Conservation (phyloP, 805 yeast genomes). For the Saccharomycopsis sp. region DNA sequence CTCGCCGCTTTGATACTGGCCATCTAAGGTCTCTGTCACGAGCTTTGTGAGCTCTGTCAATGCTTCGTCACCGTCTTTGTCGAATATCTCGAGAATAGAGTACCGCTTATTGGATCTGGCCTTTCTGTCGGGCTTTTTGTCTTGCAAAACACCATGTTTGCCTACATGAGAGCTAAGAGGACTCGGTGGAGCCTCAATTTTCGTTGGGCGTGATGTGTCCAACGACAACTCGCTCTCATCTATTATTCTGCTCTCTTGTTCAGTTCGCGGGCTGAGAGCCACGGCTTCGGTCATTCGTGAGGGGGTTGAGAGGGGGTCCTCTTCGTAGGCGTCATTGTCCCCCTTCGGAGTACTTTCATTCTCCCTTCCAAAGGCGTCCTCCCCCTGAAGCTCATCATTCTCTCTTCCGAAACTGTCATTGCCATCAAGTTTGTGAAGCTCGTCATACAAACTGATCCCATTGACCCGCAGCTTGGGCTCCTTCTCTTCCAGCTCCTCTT, state of each 20-base stretch:
- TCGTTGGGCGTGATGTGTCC: constrained; percentile 20
- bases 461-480: no score
- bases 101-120: not conserved
- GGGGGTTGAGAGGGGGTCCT: constrained; percentile 23
- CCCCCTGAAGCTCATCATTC: no score
- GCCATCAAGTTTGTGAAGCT: no score
- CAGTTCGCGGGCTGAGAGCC: constrained; percentile 28
- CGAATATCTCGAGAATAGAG: constrained; percentile 14
- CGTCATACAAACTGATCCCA: no score
- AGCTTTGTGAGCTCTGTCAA: constrained; percentile 19
- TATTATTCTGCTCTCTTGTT: constrained; percentile 24
- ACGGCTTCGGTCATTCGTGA: constrained; percentile 29
- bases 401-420: no score
- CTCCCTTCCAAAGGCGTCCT: no score
- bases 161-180: constrained; percentile 12
- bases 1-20: not conserved
- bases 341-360: not conserved
- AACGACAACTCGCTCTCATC: constrained; percentile 22
- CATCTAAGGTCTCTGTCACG: constrained; percentile 10
- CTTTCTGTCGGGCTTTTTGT: not conserved
- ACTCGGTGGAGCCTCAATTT: constrained; percentile 14
- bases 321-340: not conserved
- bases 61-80: constrained; percentile 19
- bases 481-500: no score
- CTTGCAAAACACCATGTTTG: not conserved